A percentile compares a stretch with the other conserved stretches of the same genome.
phyloP scores from a whole-genome alignment of 139 green algal genomes.

The Diplosphaera chodatii region DNA sequence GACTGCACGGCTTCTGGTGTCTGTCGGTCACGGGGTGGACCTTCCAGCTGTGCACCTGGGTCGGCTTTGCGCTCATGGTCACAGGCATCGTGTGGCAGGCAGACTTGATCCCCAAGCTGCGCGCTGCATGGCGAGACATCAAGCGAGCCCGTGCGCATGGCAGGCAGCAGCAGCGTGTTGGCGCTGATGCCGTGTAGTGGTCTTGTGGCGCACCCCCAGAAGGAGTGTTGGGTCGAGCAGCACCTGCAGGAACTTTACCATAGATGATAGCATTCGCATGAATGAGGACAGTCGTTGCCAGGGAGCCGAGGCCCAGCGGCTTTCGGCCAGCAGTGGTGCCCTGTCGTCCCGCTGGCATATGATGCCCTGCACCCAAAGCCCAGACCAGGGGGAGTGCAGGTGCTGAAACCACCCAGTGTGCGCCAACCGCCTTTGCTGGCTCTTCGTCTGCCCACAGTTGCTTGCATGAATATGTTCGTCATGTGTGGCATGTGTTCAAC shows the following conservation, averaged over 20 bases:
- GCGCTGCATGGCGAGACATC: slow-evolving; percentile 11
- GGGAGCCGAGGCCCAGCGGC: not conserved
- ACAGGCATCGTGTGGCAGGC: slow-evolving; percentile 23
- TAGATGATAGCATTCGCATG: no score
- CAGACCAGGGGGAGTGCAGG: not conserved
- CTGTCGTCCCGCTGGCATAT: not conserved
- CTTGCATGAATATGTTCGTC: no score
- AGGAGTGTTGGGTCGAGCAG: no score
- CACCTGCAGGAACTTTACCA: no score
- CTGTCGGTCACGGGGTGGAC: slow-evolving; percentile 36
- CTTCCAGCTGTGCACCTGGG: slow-evolving; percentile 57
- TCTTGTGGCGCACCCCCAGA: no score
- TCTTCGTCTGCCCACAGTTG: not conserved
- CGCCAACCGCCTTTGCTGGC: not conserved
- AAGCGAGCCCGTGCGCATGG: not conserved
- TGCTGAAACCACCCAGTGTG: not conserved
- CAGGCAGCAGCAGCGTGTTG: not conserved
- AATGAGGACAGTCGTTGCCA: not conserved
- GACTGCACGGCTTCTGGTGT: slow-evolving; percentile 36
- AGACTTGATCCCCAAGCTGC: slow-evolving; percentile 25
- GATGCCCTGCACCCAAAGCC: not conserved
- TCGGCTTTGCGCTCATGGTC: slow-evolving; percentile 44
- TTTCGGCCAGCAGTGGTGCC: not conserved
- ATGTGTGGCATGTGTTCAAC: no score
- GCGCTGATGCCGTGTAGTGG: not conserved